phyloP scores from a whole-genome alignment of 1,284 basidiomycete genomes.

The Pterulicium gracile region DNA sequence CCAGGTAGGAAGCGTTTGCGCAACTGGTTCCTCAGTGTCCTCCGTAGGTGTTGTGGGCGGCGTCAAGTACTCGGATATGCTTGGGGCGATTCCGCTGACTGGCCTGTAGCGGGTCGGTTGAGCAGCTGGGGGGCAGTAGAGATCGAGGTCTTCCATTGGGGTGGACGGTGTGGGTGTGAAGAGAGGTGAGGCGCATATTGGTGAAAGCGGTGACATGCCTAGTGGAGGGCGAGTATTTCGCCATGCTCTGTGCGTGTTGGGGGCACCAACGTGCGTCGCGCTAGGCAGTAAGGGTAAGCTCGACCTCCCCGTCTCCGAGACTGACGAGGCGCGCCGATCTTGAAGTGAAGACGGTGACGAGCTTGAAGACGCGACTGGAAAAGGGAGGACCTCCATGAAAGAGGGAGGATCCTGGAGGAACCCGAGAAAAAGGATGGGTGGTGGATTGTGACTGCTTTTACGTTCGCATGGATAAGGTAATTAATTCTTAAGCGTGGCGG shows the following conservation, averaged over 20 bases:
- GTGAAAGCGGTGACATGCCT: constrained; percentile 40
- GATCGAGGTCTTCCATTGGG: too few relatives aligned
- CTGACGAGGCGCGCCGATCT: neutral
- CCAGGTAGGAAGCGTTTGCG: neutral
- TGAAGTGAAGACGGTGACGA: neutral
- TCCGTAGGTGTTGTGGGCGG: neutral
- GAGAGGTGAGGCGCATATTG: constrained; percentile 48
- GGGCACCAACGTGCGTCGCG: too few relatives aligned
- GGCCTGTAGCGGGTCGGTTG: too few relatives aligned
- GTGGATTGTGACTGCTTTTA: too few relatives aligned
- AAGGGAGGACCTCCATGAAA: neutral
- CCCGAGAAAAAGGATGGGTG: too few relatives aligned
- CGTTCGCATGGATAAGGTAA: too few relatives aligned
- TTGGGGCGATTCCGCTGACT: too few relatives aligned
- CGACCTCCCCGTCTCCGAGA: too few relatives aligned
- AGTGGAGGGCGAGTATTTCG: constrained; percentile 9
- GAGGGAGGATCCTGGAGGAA: neutral
- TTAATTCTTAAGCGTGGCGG: too few relatives aligned
- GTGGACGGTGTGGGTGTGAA: constrained; percentile 38
- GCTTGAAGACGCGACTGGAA: neutral
- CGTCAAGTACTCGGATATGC: neutral
- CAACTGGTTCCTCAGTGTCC: neutral
- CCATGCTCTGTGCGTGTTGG: constrained; percentile 10
- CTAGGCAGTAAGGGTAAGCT: too few relatives aligned
- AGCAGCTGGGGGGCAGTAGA: too few relatives aligned